Conservation (phyloP, 2,329 filamentous ascomycete species). For the Paracamarosporium sp. region DNA sequence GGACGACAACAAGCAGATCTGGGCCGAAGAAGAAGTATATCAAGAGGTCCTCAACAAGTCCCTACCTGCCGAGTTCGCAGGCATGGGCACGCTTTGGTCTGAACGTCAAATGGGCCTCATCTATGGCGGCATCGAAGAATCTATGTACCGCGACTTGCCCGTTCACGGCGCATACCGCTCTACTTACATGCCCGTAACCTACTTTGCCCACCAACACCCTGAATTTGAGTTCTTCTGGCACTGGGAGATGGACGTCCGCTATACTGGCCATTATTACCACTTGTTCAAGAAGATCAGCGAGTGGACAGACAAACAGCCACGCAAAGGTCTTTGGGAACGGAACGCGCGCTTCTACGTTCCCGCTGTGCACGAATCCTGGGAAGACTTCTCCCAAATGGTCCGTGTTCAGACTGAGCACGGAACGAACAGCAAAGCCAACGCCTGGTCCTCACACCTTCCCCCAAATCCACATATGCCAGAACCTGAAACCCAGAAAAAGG, state of each 20-base stretch:
- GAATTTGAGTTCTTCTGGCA: slow-evolving; percentile 95
- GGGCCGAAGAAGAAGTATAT: slow-evolving; percentile 77
- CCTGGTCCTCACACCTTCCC: slow-evolving; percentile 49
- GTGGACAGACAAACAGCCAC: slow-evolving; percentile 73
- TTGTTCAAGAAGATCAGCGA: slow-evolving; percentile 71
- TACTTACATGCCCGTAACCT: slow-evolving; percentile 92
- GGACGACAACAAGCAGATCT: slow-evolving; percentile 79
- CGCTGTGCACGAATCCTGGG: slow-evolving; percentile 71
- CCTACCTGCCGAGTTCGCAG: slow-evolving; percentile 57
- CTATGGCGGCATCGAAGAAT: slow-evolving; percentile 58
- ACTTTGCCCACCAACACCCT: slow-evolving; percentile 86
- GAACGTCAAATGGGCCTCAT: slow-evolving; percentile 63
- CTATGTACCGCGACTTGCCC: slow-evolving; percentile 64
- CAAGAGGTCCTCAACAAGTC: slow-evolving; percentile 65
- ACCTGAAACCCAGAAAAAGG: slow-evolving; percentile 46
- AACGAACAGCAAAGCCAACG: slow-evolving; percentile 53
- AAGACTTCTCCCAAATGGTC: slow-evolving; percentile 72
- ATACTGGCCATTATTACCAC: slow-evolving; percentile 88
- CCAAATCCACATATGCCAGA: slow-evolving; percentile 53
- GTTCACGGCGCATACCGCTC: slow-evolving; percentile 75
- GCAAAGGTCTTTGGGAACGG: slow-evolving; percentile 79
- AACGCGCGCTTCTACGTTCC: slow-evolving; percentile 80
- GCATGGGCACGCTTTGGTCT: slow-evolving; percentile 61
- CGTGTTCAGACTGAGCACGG: slow-evolving; percentile 65
- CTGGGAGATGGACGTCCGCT: slow-evolving; percentile 93